phyloP scores from a whole-genome alignment of 1,284 basidiomycete species.

The Tilletia indica region DNA sequence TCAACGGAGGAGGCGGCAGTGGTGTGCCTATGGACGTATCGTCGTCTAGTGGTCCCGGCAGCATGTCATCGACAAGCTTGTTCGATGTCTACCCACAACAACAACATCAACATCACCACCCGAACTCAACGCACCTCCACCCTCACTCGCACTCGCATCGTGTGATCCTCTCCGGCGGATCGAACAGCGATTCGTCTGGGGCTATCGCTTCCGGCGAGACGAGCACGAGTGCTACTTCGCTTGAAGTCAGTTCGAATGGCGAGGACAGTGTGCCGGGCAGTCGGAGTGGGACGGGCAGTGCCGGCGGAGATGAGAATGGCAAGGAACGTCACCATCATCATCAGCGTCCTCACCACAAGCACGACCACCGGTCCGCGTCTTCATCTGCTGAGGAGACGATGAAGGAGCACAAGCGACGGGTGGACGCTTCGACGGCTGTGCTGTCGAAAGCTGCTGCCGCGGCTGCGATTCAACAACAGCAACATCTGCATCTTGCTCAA shows the following conservation, averaged over 20 bases:
- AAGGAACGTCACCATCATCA: too few species aligned
- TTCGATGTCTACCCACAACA: constrained; percentile 4
- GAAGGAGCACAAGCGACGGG: neutral
- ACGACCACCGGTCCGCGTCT: neutral
- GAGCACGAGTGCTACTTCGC: constrained; percentile 1
- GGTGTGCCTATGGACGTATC: neutral
- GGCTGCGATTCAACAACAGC: constrained; percentile 6
- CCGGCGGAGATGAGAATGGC: neutral
- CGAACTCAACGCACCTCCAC: too few species aligned
- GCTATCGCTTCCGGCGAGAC: constrained; percentile 4
- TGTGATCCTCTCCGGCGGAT: neutral
- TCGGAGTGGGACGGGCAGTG: neutral
- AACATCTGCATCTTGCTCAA: neutral
- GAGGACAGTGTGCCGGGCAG: too few species aligned
- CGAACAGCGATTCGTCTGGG: neutral
- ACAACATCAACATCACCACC: constrained; percentile 1
- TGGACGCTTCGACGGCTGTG: constrained; percentile 11
- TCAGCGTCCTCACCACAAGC: too few species aligned
- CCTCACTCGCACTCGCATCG: neutral
- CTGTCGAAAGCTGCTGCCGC: constrained; percentile 6
- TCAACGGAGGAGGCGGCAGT: neutral
- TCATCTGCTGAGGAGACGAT: neutral
- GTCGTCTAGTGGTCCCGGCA: neutral
- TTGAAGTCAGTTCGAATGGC: neutral
- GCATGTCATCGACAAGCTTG: neutral